Evolutionary conservation across 441 rosid species (phyloP), one percentile per base, ranked within the genome.

Genomic region (Kokia cookei): DNA sequence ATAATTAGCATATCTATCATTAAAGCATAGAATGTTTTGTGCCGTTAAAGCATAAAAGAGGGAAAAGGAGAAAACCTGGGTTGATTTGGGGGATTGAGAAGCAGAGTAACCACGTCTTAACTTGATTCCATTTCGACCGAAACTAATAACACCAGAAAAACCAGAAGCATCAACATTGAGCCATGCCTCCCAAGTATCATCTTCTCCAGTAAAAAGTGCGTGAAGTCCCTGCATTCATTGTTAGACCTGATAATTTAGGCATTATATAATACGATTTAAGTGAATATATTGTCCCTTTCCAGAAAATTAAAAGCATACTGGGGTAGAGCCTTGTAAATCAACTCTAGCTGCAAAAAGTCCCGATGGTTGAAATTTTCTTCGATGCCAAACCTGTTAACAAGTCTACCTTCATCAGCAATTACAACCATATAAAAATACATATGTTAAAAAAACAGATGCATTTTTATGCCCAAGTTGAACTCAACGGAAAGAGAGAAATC

Each of bases 321-420:
- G 87, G 71, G 90, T 88, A 63, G 87, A 91, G 77, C 98, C 97
- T 82, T 93, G 98, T 85, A 96, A 78, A 79, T 93, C 96, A 72
- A 93, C 79, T 65, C 99, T 97, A 80, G 99, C 97, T 59, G 99
- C 99, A 93, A 92, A 96, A 51, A 93, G 92, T 27, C 99, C 99
- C 2, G 98, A 93, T 57, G 89, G 97, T 76, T 93, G 98, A 84
- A 96, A 96, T 55, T 89, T 91, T 83, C 98, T 91, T 64, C 98
- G 85, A 74, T 78, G 99, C 99, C 99, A 96, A 81, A 96, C 93
- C 99, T 96, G 77, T 64, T 71, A 64, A 78, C 59, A 80, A 81
- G 42, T 65, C 73, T 75, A 80, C 72, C 75, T 57, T 66, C 64
- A 62, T 77, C 73, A 43, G 40, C 12, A 1, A 17, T 35, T 12